Conservation (phyloP, 2,329 filamentous ascomycete species). For the Lasiodiplodia gonubiensis region DNA sequence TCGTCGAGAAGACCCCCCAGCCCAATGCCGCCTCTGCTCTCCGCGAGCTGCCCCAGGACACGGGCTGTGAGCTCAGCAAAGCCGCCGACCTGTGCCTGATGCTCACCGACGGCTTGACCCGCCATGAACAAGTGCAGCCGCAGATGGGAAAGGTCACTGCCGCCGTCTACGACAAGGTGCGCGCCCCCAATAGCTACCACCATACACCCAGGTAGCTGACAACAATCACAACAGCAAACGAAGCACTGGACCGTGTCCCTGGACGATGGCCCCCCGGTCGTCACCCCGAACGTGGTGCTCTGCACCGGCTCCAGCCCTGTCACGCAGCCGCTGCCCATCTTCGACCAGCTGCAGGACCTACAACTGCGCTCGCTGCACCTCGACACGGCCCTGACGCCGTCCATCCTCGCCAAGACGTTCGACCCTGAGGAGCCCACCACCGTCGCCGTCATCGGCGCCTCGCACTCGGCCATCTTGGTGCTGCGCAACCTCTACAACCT, state of each 20-base stretch:
- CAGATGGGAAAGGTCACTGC: constrained; percentile 46
- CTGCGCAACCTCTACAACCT: constrained; percentile 65
- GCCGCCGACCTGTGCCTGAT: constrained; percentile 62
- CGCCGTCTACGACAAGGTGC: constrained; percentile 46
- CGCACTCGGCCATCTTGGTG: constrained; percentile 67
- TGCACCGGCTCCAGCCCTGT: constrained; percentile 65
- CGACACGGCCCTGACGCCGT: constrained; percentile 62
- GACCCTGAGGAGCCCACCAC: constrained; percentile 47
- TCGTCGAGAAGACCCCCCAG: constrained; percentile 54
- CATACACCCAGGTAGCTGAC: neutral
- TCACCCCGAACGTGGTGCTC: constrained; percentile 58
- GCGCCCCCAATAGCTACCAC: constrained; percentile 18
- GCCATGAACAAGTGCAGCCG: constrained; percentile 48
- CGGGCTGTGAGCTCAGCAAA: constrained; percentile 62
- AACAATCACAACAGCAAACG: constrained; percentile 31
- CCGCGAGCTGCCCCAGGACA: constrained; percentile 59
- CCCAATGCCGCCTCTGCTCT: constrained; percentile 63
- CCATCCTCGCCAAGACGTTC: constrained; percentile 52
- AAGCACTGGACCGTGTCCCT: constrained; percentile 47
- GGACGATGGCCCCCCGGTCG: constrained; percentile 39
- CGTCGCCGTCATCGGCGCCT: constrained; percentile 65
- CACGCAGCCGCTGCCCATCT: constrained; percentile 50
- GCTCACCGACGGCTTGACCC: constrained; percentile 54
- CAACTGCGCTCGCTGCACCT: constrained; percentile 56
- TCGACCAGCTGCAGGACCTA: constrained; percentile 35